phyloP scores from a whole-genome alignment of 2,329 filamentous ascomycete genomes.

The Septoria petroselini region DNA sequence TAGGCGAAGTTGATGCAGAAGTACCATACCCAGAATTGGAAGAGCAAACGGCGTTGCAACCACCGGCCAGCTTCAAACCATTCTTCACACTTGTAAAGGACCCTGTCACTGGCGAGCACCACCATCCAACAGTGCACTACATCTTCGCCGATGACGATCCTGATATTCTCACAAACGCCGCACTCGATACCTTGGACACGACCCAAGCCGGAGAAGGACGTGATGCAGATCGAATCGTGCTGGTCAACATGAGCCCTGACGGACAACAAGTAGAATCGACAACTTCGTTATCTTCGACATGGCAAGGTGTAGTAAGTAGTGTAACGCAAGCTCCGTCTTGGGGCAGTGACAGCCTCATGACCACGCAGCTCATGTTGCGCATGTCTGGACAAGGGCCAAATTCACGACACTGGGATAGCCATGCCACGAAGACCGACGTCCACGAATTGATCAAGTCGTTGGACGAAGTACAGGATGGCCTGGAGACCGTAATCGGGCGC shows the following conservation, averaged over 20 bases:
- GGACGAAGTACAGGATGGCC: slow-evolving; percentile 37
- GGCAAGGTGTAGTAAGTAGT: slow-evolving; percentile 60
- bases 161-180: slow-evolving; percentile 67
- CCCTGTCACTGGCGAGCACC: slow-evolving; percentile 65
- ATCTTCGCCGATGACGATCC: slow-evolving; percentile 90
- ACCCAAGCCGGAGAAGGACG: slow-evolving; percentile 15
- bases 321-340: slow-evolving; percentile 62
- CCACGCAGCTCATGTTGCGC: slow-evolving; percentile 57
- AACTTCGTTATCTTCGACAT: slow-evolving; percentile 69
- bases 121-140: slow-evolving; percentile 86
- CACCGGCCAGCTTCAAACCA: slow-evolving; percentile 61
- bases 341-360: slow-evolving; percentile 46
- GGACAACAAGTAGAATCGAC: slow-evolving; percentile 61
- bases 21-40: slow-evolving; percentile 25
- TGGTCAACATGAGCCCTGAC: slow-evolving; percentile 52
- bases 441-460: slow-evolving; percentile 40
- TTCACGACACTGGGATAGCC: slow-evolving; percentile 32
- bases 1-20: slow-evolving; percentile 18
- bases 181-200: slow-evolving; percentile 51
- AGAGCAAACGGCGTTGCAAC: slow-evolving; percentile 21
- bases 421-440: slow-evolving; percentile 37
- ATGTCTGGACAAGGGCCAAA: slow-evolving; percentile 53
- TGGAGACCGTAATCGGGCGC: slow-evolving; percentile 36
- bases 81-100: slow-evolving; percentile 87
- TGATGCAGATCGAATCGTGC: slow-evolving; percentile 53